A percentile compares a stretch with the other conserved stretches of the same genome.
These are phyloP conservation scores for Hysterium pulicare DNA, from an alignment of 2,329 filamentous ascomycete genomes.

Conservation along the genomic window DNA sequence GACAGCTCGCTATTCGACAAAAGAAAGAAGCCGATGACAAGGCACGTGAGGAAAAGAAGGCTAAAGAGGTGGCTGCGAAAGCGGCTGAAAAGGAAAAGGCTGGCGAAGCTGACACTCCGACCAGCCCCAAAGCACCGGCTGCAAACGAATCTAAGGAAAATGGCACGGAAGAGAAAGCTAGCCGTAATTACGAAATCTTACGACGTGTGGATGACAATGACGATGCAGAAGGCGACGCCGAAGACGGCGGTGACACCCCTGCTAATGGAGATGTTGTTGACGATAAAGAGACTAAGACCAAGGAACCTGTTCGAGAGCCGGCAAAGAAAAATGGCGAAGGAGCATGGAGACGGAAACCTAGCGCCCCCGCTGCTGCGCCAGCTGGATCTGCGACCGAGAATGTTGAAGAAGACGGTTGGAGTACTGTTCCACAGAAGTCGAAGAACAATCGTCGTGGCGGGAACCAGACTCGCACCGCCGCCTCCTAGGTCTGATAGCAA, in stretches of 20 bases:
- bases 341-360: conserved; percentile 40
- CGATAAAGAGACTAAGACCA: conserved; percentile 55
- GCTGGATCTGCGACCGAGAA: conserved; percentile 43
- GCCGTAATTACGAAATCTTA: conserved; percentile 55
- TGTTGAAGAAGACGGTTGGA: conserved; percentile 54
- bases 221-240: conserved; percentile 35
- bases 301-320: conserved; percentile 51
- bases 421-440: conserved; percentile 47
- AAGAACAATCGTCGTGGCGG: conserved; percentile 45
- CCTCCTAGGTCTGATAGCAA: conserved; percentile 35
- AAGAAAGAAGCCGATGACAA: conserved; percentile 88
- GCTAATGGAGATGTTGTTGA: conserved; percentile 51
- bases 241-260: conserved; percentile 43
- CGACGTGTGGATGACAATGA: conserved; percentile 41
- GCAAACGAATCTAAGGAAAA: conserved; percentile 34
- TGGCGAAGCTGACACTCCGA: conserved; percentile 20
- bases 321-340: conserved; percentile 34
- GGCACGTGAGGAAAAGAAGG: conserved; percentile 65
- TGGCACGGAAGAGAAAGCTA: conserved; percentile 42
- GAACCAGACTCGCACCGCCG: conserved; percentile 42
- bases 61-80: conserved; percentile 56
- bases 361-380: conserved; percentile 28
- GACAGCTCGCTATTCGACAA: conserved; percentile 67
- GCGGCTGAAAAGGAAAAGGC: conserved; percentile 57
- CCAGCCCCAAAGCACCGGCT: conserved; percentile 20